Base-by-base conservation (phyloP, 2,329 filamentous ascomycete genomes). In the Tympanopsis confertula region DNA sequence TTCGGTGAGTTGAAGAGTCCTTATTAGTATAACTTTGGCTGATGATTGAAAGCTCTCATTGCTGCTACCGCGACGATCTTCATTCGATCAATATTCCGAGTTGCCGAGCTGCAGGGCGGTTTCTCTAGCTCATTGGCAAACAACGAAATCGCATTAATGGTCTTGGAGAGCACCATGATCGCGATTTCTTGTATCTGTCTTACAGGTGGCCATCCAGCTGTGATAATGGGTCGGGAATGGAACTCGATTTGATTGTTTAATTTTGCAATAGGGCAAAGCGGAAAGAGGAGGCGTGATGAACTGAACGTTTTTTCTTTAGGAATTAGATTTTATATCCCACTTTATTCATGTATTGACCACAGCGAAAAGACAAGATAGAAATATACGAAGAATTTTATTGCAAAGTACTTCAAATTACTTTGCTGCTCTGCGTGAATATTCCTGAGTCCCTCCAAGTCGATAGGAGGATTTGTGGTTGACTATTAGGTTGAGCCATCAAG, bases 71-170 rank as follows among this genome's bases (percentile, higher is more conserved):
- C 76, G 4, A 61, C 58, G 20, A 72, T 80, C 46, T 66, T 78
- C 35, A 62, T 70, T 19, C 59, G 72, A 24, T 71, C 63, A 30
- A 62, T 70, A 20, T 80, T 73, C 47, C 65, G 75, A 37, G 69
- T 74, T 17, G 65, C 67, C 2, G 74, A 80, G 54, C 50, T 79
- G 39, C 65, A 61, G 32, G 61, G 69, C 14, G 74, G 74, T 2
- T 78, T 71, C 56, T 46, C 47, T 12, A 68, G 70, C 1, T 44
- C 55, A 5, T 49, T 78, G 35, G 69, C 72, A 39, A 51, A 53
- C 36, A 50, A 69, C 29, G 52, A 71, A 44, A 49, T 48, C 0
- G 44, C 59, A 3, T 70, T 70, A 43, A 66, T 70, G 47, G 52
- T 55, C 1, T 46, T 70, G 5, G 67, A 70, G 49, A 62, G 61